Evolutionary conservation across 169 alveolate species (phyloP), one percentile per base, ranked within the genome.

Genomic region (Theileria sp.): DNA sequence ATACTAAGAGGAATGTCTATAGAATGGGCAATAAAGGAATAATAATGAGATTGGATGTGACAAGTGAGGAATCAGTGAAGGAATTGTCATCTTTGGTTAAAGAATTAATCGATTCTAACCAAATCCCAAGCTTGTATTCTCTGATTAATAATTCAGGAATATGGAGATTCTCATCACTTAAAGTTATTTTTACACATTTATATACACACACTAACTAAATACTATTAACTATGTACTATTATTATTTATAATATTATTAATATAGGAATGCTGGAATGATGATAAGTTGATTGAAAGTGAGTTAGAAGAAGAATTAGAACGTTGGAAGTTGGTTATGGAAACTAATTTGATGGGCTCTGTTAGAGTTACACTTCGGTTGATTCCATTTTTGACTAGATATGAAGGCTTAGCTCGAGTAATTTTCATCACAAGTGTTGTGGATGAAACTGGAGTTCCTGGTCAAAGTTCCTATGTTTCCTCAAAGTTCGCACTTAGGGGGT

Each of bases 391-490:
- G 68, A 21, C 17, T n/a, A 7, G 23, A 7, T 3, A 32, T 6
- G 34, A 60, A 13, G 70, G 69, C 49, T 23, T 10, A 6, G 82
- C 91, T 2, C 4, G 91, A 17, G 32, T 85, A 12, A 26, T 85
- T 0, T 85, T 78, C 75, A 54, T 85, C 21, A 78, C 91, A 17
- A 85, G 91, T 50, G 91, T 85, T 15, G 62, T 85, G 21, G 91
- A 78, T 44, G 44, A 71, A 19, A 44, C 58, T 21, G 75, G 85
- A 26, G 65, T 85, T 28, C 91, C 91, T 2, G 91, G 91, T 12
- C 91, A 85, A 32, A 61, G 82, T 9, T 70, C 85, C 9, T 85
- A 85, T 38, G 74, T 77, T 2, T 58, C 91, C 0, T 85, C 91
- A 34, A 85, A 85, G 51, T 79, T 30, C 64, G 91, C 87, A 8